These are phyloP conservation scores for Areca catechu DNA, from an alignment of 176 grass and related monocot genomes.

Conservation along the genomic window DNA sequence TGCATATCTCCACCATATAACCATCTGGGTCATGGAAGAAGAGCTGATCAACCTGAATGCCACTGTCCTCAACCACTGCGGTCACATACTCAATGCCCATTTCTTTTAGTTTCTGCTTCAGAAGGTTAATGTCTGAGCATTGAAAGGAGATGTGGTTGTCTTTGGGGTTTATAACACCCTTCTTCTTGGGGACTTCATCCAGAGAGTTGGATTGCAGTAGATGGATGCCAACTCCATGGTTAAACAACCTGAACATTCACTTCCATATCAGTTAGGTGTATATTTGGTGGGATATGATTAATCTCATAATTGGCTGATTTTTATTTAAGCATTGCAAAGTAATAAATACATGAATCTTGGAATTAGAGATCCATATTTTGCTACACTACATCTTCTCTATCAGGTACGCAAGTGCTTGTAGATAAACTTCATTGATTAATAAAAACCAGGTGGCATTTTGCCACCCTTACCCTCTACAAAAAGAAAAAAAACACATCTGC, in stretches of 20 bases:
- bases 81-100: conserved; percentile 10
- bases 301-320: not conserved
- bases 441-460: no score
- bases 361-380: no score
- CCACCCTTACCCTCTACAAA: no score
- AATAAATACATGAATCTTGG: no score
- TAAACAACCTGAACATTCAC: conserved; percentile 3
- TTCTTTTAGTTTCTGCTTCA: not conserved
- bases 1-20: conserved; percentile 2
- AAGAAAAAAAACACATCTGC: no score
- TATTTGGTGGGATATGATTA: no score
- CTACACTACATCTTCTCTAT: no score
- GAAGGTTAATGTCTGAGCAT: not conserved
- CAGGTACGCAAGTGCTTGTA: no score
- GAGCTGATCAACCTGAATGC: conserved; percentile 4
- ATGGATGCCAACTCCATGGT: conserved; percentile 9
- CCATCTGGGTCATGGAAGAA: conserved; percentile 5
- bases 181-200: conserved; percentile 4
- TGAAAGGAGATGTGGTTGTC: conserved; percentile 15
- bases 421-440: no score
- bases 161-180: conserved; percentile 5
- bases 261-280: no score
- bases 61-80: not conserved
- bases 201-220: conserved; percentile 3
- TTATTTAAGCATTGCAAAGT: not conserved